Percentiles rank a stretch among this genome's conserved stretches.
Conservation (phyloP, 2,329 filamentous ascomycete species). For the Scytalidium sp. region DNA sequence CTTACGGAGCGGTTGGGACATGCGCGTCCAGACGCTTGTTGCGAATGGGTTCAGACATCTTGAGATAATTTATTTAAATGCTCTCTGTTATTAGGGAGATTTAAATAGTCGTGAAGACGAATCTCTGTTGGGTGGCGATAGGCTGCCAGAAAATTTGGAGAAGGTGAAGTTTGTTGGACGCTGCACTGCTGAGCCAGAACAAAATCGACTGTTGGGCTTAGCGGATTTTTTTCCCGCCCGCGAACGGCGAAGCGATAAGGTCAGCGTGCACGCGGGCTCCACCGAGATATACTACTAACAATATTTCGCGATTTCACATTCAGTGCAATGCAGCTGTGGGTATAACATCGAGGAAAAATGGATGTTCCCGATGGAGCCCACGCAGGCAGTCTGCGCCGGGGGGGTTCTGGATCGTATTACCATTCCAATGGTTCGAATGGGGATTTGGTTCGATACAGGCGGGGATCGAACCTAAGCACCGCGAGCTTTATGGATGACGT, state of each 20-base stretch:
- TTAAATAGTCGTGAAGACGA: neutral
- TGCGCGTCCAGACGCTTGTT: conserved; percentile 57
- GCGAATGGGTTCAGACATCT: conserved; percentile 66
- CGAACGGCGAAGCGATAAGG: neutral
- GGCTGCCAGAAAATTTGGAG: neutral
- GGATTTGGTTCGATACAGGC: conserved; percentile 46
- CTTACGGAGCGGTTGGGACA: conserved; percentile 61
- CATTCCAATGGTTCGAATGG: conserved; percentile 33
- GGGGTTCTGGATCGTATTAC: conserved; percentile 24
- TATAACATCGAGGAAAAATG: conserved; percentile 16
- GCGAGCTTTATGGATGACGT: conserved; percentile 88
- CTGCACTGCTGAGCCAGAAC: neutral
- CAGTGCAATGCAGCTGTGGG: neutral
- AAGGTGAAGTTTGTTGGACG: neutral
- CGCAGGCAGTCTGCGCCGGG: conserved; percentile 22
- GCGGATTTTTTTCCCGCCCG: neutral
- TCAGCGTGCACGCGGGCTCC: neutral
- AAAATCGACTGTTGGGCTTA: neutral
- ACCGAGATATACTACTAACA: neutral
- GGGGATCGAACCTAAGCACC: conserved; percentile 68
- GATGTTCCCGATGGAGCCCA: conserved; percentile 20
- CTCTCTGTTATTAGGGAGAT: neutral
- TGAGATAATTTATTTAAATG: conserved; percentile 8
- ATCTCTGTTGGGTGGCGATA: neutral
- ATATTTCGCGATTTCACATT: neutral